Conservation (phyloP, 2,329 filamentous ascomycete genomes). For the Xylaria sp. region DNA sequence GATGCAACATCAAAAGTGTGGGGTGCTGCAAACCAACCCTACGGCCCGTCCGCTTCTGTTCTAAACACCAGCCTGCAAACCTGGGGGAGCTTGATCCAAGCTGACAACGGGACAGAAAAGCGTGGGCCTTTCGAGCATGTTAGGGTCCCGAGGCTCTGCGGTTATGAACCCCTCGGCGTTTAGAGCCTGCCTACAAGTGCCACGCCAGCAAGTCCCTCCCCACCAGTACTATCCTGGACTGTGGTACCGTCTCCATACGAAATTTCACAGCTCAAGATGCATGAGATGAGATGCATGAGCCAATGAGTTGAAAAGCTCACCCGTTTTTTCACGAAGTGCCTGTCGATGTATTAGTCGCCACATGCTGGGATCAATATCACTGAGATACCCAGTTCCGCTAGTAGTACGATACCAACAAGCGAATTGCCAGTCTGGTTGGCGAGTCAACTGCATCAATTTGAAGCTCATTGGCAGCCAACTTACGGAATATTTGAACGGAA, state of each 20-base stretch:
- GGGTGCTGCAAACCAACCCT: slow-evolving; percentile 1
- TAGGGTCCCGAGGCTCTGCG: slow-evolving; percentile 17
- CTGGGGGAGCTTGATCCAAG: neutral
- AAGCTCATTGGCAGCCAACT: slow-evolving; percentile 1
- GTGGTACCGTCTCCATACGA: neutral
- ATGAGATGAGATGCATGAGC: slow-evolving; percentile 1
- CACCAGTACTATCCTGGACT: neutral
- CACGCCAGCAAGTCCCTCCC: slow-evolving; percentile 8
- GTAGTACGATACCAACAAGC: neutral
- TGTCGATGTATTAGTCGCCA: neutral
- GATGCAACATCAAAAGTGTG: neutral
- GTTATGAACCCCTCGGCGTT: neutral
- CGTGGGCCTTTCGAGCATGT: slow-evolving; percentile 6
- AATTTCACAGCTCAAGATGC: neutral
- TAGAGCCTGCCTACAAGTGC: slow-evolving; percentile 7
- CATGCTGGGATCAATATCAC: slow-evolving; percentile 14
- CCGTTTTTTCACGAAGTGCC: neutral
- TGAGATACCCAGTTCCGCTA: slow-evolving; percentile 8
- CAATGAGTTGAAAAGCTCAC: slow-evolving; percentile 11
- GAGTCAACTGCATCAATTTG: slow-evolving; percentile 8
- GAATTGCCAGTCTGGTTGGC: slow-evolving; percentile 6
- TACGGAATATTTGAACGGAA: neutral
- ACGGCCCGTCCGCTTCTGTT: neutral
- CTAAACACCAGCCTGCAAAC: neutral
- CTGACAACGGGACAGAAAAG: slow-evolving; percentile 1